Percentiles rank a stretch among this genome's conserved stretches.
These are phyloP conservation scores for Phytophthora fragariae DNA, from an alignment of 352 stramenopile genomes.

Conservation along the genomic window DNA sequence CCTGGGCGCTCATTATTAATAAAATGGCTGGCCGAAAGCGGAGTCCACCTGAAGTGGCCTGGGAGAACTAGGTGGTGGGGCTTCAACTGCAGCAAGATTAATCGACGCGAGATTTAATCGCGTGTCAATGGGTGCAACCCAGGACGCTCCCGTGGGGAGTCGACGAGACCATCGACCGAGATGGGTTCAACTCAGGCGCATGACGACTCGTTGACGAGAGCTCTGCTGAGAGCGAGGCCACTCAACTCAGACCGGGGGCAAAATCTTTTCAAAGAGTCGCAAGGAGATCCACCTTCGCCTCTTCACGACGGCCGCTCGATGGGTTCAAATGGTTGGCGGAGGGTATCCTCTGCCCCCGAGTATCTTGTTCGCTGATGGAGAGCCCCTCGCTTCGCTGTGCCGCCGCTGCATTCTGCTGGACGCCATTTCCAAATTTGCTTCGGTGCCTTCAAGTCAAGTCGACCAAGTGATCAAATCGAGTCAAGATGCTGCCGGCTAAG, in stretches of 20 bases:
- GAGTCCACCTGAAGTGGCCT: too few species aligned
- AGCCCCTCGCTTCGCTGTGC: constrained; percentile 1
- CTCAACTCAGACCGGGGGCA: background rate
- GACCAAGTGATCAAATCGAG: constrained; percentile 18
- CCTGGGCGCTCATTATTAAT: too few species aligned
- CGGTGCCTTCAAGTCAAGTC: constrained; percentile 21
- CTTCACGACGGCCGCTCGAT: constrained; percentile 4
- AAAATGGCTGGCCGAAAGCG: too few species aligned
- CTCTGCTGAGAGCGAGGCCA: background rate
- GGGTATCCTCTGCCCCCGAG: background rate
- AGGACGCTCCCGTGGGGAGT: background rate
- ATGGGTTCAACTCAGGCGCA: constrained; percentile 1
- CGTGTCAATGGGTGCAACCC: background rate
- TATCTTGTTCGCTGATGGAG: background rate
- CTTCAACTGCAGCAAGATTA: too few species aligned
- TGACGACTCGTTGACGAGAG: background rate
- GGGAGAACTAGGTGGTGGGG: too few species aligned
- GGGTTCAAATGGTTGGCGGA: constrained; percentile 11
- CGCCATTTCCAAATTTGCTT: constrained; percentile 34
- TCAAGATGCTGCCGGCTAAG: constrained; percentile 30
- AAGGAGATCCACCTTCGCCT: constrained; percentile 9
- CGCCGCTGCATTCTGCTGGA: constrained; percentile 11
- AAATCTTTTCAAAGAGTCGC: constrained; percentile 6
- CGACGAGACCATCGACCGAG: background rate
- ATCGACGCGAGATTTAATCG: too few species aligned